phyloP scores from a whole-genome alignment of 306 rosid species.

The Boehmeria nivea region DNA sequence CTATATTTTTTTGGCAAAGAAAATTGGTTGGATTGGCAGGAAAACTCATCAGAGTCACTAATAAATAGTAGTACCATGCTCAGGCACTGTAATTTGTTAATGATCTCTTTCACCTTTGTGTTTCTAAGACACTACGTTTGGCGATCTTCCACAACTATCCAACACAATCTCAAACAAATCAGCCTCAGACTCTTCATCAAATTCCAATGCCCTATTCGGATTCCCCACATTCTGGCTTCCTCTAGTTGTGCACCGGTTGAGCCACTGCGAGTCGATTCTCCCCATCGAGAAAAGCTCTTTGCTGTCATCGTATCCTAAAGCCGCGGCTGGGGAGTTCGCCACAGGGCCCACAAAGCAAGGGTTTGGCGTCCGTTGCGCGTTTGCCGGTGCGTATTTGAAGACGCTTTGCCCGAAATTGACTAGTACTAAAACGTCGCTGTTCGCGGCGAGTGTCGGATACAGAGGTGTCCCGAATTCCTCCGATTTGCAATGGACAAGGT shows the following conservation, averaged over 20 bases:
- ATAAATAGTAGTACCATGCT: not conserved
- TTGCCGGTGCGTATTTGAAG: slow-evolving; percentile 73
- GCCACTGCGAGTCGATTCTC: slow-evolving; percentile 76
- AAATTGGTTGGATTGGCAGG: not conserved
- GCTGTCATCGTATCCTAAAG: slow-evolving; percentile 70
- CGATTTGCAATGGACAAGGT: slow-evolving; percentile 57
- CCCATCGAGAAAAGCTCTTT: slow-evolving; percentile 92
- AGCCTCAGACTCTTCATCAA: slow-evolving; percentile 37
- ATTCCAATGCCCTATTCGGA: slow-evolving; percentile 16
- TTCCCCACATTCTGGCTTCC: slow-evolving; percentile 26
- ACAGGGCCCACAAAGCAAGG: slow-evolving; percentile 73
- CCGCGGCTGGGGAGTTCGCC: slow-evolving; percentile 27
- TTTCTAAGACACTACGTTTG: slow-evolving; percentile 5
- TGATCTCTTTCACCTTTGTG: no score
- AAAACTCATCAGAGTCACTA: not conserved
- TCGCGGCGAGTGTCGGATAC: slow-evolving; percentile 63
- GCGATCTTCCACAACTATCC: slow-evolving; percentile 30
- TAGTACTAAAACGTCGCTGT: slow-evolving; percentile 42
- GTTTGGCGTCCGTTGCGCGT: slow-evolving; percentile 79
- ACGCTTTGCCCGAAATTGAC: slow-evolving; percentile 80
- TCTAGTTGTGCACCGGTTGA: slow-evolving; percentile 29
- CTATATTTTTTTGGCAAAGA: not conserved
- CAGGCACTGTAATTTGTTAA: no score
- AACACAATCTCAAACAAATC: slow-evolving; percentile 50
- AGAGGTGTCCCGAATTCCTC: slow-evolving; percentile 72